Evolutionary conservation across 352 stramenopile genomes (phyloP).

Genomic region (Pythium volutum): DNA sequence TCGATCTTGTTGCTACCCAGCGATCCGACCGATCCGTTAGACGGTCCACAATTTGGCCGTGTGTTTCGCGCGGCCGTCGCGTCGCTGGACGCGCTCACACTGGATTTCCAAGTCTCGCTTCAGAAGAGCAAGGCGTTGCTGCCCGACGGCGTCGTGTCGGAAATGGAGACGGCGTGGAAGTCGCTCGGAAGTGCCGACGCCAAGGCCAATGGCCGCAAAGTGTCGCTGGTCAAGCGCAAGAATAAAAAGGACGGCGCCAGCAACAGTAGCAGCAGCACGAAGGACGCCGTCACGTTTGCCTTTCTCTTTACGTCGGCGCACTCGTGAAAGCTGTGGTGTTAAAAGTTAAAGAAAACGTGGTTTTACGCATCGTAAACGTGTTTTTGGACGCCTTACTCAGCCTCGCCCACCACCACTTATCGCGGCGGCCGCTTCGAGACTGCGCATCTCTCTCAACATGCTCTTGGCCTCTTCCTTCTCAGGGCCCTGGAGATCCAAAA

Average conservation of each 20-base stretch:
- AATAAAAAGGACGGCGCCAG: constrained; percentile 17
- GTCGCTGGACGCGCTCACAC: constrained; percentile 11
- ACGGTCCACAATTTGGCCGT: not conserved
- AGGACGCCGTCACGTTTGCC: constrained; percentile 26
- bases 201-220: constrained; percentile 1
- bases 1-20: constrained; percentile 17
- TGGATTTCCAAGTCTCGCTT: constrained; percentile 20
- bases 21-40: not conserved
- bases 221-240: constrained; percentile 38
- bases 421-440: constrained; percentile 39
- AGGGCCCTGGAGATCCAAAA: constrained; percentile 73
- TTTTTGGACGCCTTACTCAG: too few relatives aligned
- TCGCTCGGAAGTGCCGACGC: constrained; percentile 14
- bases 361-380: not conserved
- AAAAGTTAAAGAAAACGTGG: not conserved
- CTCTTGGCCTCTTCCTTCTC: constrained; percentile 85
- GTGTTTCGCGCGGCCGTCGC: constrained; percentile 13
- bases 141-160: constrained; percentile 17
- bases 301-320: constrained; percentile 30
- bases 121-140: constrained; percentile 22
- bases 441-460: constrained; percentile 74
- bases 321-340: not conserved
- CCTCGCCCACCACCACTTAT: too few relatives aligned
- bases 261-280: too few relatives aligned
- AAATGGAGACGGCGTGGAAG: constrained; percentile 28